Base-by-base conservation (phyloP, 2,329 filamentous ascomycete species). In the Geosmithia flava region DNA sequence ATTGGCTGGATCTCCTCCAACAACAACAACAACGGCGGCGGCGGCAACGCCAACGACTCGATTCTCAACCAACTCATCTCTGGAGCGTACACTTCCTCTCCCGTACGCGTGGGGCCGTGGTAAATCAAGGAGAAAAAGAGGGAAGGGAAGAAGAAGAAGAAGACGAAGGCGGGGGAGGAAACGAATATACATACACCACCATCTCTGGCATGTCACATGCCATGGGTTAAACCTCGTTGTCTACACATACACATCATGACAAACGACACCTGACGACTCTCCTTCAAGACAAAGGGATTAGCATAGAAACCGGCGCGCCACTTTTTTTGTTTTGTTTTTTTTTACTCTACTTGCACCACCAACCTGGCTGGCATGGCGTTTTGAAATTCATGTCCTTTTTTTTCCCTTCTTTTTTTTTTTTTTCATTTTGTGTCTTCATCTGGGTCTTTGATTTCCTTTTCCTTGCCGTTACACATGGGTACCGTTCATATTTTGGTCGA, bases 1-100 rank as follows among this genome's bases (percentile, higher is more conserved):
- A 71, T 95, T 27, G 85, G 84, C 42, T 95, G 89, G 87, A 86
- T 89, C 72, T 81, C 76, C 11, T 55, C 62, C 8, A 64, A 62
- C 47, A 50, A 59, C 17, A 62, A 57, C 47, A 49, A 56, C 10
- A 52, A 51, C 29, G n/a, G 29, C 29, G 29, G 29, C 29, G 15
- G 33, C 33, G 16, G 59, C 30, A 60, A 66, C 20, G 74, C 78
- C 41, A 67, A 71, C 42, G 69, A 69, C 54, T 83, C 78, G 11
- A 80, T 83, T 44, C 67, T 80, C 29, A 77, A 78, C 58, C 78
- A 83, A 60, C 66, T 83, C 29, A 69, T 83, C 55, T 78, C 74
- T 51, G 78, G 78, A 43, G 71, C 72, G 3, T 83, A 79, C 52
- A 74, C 76, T 33, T 67, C 76, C 33, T 67, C 77, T 23, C 71